Base-by-base conservation (phyloP, 768 basidiomycete genomes). In the Pleurotus cornucopiae region DNA sequence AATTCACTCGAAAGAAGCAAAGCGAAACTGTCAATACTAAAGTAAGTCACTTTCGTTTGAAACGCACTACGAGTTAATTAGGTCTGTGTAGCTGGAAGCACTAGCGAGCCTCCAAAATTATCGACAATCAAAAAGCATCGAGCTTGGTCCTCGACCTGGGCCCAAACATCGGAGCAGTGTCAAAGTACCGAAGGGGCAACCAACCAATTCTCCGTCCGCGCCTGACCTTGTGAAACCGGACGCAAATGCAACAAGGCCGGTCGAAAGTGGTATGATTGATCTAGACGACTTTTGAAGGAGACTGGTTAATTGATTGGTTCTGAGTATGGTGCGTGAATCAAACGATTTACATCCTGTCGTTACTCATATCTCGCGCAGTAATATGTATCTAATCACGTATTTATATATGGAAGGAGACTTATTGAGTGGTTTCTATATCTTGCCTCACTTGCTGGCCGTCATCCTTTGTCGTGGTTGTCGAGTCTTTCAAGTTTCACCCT, bases 121-220 rank as follows among this genome's bases (percentile, higher is more conserved):
- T n/a, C 75, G 79, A 2, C 34, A 37, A 18, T 53, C 51, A 48
- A 81, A 73, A 64, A 74, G 74, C 11, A 79, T 88, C 13, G 66
- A 71, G 9, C 78, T 91, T n/a, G 81, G 80, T 12, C 84, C 84
- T 3, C 71, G 80, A 49, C 84, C 85, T 14, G 88, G 89, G 7
- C 75, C 78, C 16, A 82, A 77, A 55, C 76, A 86, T 54, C 80
- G 79, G n/a, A 86, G 85, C 6, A 84, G 83, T 5, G 84, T 86
- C 6, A 63, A 73, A 6, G 64, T 46, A 16, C 60, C 57, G 44
- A 12, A 11, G 6, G 51, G 12, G 1, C 0, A 37, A 7, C 48
- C 23, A 18, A 13, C 46, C 16, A 5, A n/a, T 2, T 6, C 21
- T 47, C 46, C 46, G 16, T 23, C 23, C 6, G 16, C 21, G 23